Conservation (phyloP, 148 eudicot genomes). For the Chenopodium quinoa region DNA sequence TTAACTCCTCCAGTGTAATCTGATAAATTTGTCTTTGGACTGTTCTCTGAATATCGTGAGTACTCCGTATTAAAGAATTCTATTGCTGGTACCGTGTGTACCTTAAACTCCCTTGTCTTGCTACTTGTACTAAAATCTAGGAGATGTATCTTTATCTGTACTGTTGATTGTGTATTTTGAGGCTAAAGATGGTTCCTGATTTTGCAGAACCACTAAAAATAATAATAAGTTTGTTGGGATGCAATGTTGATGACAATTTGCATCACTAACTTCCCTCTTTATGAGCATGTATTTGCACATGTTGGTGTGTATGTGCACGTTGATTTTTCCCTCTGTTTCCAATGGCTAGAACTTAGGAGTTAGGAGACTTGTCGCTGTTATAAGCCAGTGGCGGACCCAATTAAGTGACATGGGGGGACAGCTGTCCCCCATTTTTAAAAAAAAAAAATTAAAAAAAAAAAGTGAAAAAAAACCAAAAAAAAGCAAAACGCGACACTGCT, state of each 20-base stretch:
- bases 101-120: not conserved
- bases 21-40: not conserved
- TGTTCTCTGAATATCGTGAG: not conserved
- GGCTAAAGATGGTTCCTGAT: not conserved
- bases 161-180: not conserved
- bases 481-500: too few relatives aligned
- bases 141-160: not conserved
- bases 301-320: not conserved
- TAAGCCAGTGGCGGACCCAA: too few relatives aligned
- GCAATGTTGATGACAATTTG: not conserved
- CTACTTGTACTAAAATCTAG: not conserved
- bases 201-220: not conserved
- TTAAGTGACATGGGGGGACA: too few relatives aligned
- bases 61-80: conserved; percentile 1
- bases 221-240: not conserved
- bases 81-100: not conserved
- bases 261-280: not conserved
- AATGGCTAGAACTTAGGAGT: not conserved
- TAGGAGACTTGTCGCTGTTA: not conserved
- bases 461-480: too few relatives aligned
- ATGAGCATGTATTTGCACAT: not conserved
- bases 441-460: too few relatives aligned
- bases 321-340: not conserved
- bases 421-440: too few relatives aligned
- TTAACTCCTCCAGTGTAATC: conserved; percentile 48